phyloP scores from a whole-genome alignment of 345 rosid genomes.

The Pseudoturritis turrita region DNA sequence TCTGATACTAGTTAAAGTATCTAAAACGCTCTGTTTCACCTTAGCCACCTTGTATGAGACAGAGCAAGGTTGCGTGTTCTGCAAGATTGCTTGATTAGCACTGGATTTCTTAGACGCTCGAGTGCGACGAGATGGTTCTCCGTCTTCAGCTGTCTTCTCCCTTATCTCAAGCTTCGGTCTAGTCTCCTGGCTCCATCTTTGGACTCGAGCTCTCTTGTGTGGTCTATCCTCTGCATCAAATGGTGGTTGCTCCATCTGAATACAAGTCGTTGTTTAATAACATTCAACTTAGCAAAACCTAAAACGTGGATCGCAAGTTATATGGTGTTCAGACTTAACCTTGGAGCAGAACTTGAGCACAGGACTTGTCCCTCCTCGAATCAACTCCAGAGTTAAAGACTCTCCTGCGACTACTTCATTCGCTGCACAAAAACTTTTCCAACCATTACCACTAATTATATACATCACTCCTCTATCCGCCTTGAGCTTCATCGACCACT shows the following conservation, averaged over 20 bases:
- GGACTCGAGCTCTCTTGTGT: slow-evolving; percentile 4
- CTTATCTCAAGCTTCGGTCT: not conserved
- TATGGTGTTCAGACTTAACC: not conserved
- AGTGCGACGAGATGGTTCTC: not conserved
- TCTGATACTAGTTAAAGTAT: not conserved
- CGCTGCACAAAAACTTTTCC: slow-evolving; percentile 1
- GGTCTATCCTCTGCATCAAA: not conserved
- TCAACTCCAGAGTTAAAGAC: slow-evolving; percentile 4
- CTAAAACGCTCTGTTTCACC: not conserved
- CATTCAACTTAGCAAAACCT: not conserved
- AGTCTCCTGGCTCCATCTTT: not conserved
- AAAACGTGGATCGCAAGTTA: not conserved
- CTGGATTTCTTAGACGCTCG: not conserved
- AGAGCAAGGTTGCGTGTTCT: not conserved
- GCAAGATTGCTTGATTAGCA: not conserved
- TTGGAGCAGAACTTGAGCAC: slow-evolving; percentile 13
- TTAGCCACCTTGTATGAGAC: not conserved
- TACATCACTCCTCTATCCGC: not conserved
- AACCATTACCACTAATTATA: not conserved
- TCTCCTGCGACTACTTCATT: not conserved
- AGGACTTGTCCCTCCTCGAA: not conserved
- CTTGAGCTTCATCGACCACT: slow-evolving; percentile 12
- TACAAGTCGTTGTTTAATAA: too few relatives aligned
- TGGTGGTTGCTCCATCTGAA: slow-evolving; percentile 4
- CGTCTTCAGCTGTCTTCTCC: not conserved